Evolutionary conservation across 1,139 yeast species (phyloP).

Genomic region (Hansenula sp.): DNA sequence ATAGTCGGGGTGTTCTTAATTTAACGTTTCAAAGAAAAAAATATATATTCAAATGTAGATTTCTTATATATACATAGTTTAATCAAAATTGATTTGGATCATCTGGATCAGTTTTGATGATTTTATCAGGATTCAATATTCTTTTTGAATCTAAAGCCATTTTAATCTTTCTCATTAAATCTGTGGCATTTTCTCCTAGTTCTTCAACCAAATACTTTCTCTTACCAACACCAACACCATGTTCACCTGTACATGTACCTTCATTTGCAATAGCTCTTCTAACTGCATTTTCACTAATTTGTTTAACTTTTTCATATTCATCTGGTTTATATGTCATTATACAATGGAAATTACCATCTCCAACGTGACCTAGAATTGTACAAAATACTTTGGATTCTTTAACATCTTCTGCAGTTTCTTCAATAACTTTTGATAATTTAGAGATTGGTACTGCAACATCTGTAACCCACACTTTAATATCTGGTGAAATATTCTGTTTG

Average conservation of each 20-base stretch:
- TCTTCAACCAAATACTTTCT: constrained; percentile 45
- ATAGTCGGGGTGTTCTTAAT: constrained; percentile 14
- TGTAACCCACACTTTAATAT: constrained; percentile 76
- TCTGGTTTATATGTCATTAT: constrained; percentile 41
- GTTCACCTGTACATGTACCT: constrained; percentile 68
- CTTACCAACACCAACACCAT: constrained; percentile 60
- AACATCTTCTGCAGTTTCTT: constrained; percentile 50
- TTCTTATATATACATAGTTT: constrained; percentile 1
- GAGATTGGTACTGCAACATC: constrained; percentile 89
- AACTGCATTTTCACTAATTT: constrained; percentile 33
- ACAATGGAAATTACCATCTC: constrained; percentile 50
- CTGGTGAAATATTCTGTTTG: constrained; percentile 43
- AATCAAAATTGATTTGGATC: constrained; percentile 25
- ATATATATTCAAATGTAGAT: not conserved
- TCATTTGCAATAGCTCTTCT: constrained; percentile 36
- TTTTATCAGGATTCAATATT: constrained; percentile 57
- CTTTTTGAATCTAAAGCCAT: constrained; percentile 52
- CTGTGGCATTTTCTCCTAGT: constrained; percentile 46
- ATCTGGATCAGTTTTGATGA: constrained; percentile 50
- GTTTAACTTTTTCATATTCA: constrained; percentile 25
- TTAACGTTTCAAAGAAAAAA: constrained; percentile 2
- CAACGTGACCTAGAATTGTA: constrained; percentile 66
- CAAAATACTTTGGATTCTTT: constrained; percentile 67
- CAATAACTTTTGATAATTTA: constrained; percentile 55
- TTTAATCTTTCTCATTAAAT: constrained; percentile 53